Conservation (phyloP, 2,329 filamentous ascomycete genomes). For the Aspergillus sp. region DNA sequence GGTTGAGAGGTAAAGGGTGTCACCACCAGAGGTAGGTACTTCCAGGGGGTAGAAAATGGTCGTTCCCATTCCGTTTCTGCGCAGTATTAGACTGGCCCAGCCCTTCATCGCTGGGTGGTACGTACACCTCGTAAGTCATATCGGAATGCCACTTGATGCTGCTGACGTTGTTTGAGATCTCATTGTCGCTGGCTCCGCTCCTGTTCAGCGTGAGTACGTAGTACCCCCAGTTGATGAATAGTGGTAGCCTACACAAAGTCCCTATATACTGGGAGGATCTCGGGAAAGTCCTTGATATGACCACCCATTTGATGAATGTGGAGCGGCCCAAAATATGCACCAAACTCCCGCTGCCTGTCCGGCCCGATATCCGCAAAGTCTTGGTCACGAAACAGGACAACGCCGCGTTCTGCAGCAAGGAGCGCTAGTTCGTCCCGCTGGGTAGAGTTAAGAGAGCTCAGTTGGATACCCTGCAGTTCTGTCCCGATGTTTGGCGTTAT, state of each 20-base stretch:
- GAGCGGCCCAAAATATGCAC: background rate
- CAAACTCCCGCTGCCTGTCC: background rate
- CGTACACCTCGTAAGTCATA: slow-evolving; percentile 1
- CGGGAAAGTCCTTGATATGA: background rate
- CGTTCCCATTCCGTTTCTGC: background rate
- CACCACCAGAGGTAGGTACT: background rate
- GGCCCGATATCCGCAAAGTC: background rate
- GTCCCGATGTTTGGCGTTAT: background rate
- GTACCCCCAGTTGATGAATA: background rate
- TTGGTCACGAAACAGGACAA: slow-evolving; percentile 1
- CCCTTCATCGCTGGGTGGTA: background rate
- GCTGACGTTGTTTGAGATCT: background rate
- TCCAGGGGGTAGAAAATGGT: slow-evolving; percentile 4
- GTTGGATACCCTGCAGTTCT: background rate
- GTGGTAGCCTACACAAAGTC: background rate
- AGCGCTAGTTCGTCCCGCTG: background rate
- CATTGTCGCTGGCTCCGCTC: background rate
- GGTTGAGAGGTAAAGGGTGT: background rate
- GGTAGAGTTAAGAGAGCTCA: background rate
- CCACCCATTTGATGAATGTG: background rate
- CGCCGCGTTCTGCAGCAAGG: background rate
- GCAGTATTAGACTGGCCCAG: background rate
- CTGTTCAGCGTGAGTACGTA: background rate
- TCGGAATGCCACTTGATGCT: slow-evolving; percentile 2
- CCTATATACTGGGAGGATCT: background rate